Conservation (phyloP, 768 basidiomycete species). For the Dictyophora rubrovolvata region DNA sequence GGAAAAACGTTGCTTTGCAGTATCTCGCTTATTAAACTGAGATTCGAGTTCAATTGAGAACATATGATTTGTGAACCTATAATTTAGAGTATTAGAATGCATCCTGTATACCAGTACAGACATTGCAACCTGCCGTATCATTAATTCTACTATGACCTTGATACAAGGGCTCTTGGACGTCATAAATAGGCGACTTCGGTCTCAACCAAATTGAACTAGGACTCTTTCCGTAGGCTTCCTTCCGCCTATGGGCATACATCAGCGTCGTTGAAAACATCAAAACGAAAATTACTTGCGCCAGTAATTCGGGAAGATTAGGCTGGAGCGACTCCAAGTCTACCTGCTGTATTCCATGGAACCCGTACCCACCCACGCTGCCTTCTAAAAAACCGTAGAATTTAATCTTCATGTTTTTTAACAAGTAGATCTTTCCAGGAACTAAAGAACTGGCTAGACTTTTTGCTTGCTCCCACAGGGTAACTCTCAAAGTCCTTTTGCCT, state of each 20-base stretch:
- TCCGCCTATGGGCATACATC: slow-evolving; percentile 16
- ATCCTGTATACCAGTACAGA: not conserved
- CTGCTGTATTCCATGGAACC: slow-evolving; percentile 31
- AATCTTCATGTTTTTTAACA: slow-evolving; percentile 43
- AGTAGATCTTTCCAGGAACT: slow-evolving; percentile 31
- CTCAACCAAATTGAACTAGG: not conserved
- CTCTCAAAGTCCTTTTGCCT: slow-evolving; percentile 40
- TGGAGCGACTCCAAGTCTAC: slow-evolving; percentile 30
- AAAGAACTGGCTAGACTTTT: slow-evolving; percentile 28
- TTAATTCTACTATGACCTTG: slow-evolving; percentile 4
- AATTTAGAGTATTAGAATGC: not conserved
- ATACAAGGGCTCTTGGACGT: not conserved
- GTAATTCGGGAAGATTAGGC: slow-evolving; percentile 30
- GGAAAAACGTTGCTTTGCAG: slow-evolving; percentile 23
- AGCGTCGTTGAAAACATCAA: slow-evolving; percentile 13
- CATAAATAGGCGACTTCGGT: not conserved
- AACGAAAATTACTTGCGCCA: slow-evolving; percentile 33
- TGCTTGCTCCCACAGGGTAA: slow-evolving; percentile 43
- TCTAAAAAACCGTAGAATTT: slow-evolving; percentile 15
- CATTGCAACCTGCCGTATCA: slow-evolving; percentile 6
- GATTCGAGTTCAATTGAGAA: slow-evolving; percentile 5
- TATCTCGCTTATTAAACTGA: slow-evolving; percentile 30
- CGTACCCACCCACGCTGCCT: slow-evolving; percentile 30
- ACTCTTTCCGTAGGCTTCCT: not conserved
- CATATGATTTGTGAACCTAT: slow-evolving; percentile 3